phyloP scores from a whole-genome alignment of 208 protist species.

The Wallacemonas sp. region DNA sequence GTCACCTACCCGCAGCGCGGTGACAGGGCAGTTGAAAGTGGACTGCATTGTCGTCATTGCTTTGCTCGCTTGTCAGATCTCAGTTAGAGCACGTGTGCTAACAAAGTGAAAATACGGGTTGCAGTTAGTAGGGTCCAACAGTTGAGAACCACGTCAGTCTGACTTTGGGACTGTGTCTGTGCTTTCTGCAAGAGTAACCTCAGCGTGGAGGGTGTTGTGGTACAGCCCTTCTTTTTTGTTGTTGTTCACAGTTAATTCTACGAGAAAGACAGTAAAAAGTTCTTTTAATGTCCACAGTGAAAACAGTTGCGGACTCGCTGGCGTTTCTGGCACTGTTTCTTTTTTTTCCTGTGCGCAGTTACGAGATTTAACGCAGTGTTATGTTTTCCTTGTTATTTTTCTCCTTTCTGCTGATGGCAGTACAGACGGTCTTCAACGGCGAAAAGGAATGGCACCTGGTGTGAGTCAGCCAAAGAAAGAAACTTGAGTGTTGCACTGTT shows the following conservation, averaged over 20 bases:
- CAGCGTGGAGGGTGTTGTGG: no score
- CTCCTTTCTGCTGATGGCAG: no score
- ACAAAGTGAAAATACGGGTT: slow-evolving; percentile 7
- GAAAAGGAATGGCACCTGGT: neutral
- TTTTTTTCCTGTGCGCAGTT: no score
- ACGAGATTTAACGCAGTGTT: no score
- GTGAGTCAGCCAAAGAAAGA: slow-evolving; percentile 4
- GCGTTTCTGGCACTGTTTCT: neutral
- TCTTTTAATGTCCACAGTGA: neutral
- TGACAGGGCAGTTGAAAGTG: slow-evolving; percentile 16
- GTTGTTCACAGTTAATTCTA: no score
- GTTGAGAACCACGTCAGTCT: no score
- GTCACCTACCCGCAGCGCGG: slow-evolving; percentile 32
- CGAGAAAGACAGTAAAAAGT: slow-evolving; percentile 6
- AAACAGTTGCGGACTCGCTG: no score
- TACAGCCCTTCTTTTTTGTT: no score
- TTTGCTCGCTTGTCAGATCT: neutral
- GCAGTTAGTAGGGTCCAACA: no score
- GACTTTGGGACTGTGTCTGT: no score
- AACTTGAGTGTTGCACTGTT: neutral
- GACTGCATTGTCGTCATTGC: slow-evolving; percentile 13
- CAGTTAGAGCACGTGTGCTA: neutral
- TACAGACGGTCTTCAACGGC: no score
- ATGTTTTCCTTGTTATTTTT: neutral
- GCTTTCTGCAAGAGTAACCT: no score